Evolutionary conservation across 306 rosid genomes (phyloP), one percentile per base, ranked within the genome.

Genomic region (Abrus pulchellus): DNA sequence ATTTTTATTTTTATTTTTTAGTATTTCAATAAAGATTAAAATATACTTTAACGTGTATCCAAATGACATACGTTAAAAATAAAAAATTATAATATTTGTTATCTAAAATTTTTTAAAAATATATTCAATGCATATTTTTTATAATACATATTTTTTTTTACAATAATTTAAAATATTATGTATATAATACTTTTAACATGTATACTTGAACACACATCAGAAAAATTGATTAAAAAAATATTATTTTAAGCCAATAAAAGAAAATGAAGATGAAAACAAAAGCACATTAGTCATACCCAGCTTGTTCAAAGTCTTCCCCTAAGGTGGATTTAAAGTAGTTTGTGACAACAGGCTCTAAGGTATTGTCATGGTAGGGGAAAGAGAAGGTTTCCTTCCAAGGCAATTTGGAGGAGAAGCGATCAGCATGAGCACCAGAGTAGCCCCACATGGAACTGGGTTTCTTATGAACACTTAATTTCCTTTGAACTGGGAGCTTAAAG

Each of bases 301-400:
- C 53, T 14, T 85, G 75, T 33, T 85, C 76, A 75, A 90, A 90
- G 62, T 81, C 83, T 41, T 80, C 14, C 2, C 95, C 97, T 29
- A 88, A 47, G 14, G 67, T 78, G 69, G 92, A 83, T 20, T 11
- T 68, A 47, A 90, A 92, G 85, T 83, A 89, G 72, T 88, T 82
- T 2, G 52, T 67, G 11, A 92, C 95, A 6, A 78, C 75, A 1
- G 85, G 80, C 10, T 72, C 48, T 0, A 56, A 12, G n/a, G 68
- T 28, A 52, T 78, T 54, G 8, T 84, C 69, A 69, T 68, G 75
- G 50, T 80, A 89, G 1, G 78, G 87, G 56, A 92, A 94, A 52
- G 98, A 88, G 33, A 94, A 72, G 29, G 98, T 89, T 79, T 94
- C 97, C 83, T 92, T 94, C 98, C 97, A 94, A 0, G 97, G 96